phyloP scores from a whole-genome alignment of 441 rosid genomes.

The Pelargonium fulgidum region DNA sequence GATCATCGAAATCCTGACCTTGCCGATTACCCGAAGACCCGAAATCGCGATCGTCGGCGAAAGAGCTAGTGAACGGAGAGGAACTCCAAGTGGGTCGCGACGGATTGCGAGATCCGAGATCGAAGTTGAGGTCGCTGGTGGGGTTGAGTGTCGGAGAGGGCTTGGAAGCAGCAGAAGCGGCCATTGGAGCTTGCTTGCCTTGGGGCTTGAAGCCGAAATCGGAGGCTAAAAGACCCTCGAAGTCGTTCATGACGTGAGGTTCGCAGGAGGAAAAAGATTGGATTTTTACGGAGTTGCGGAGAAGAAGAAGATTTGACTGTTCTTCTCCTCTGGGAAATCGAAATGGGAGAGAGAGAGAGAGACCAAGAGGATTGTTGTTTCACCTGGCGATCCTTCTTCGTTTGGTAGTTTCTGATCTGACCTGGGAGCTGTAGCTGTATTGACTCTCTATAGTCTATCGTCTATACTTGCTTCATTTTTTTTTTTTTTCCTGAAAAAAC shows the following conservation, averaged over 20 bases:
- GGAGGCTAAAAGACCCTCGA: background rate
- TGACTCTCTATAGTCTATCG: too few species aligned
- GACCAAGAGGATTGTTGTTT: background rate
- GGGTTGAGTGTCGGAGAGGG: constrained; percentile 7
- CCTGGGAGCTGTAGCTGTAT: too few species aligned
- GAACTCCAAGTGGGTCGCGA: background rate
- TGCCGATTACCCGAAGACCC: background rate
- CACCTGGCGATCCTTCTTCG: too few species aligned
- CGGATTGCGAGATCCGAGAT: constrained; percentile 16
- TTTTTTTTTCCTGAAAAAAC: too few species aligned
- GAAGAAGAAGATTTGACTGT: background rate
- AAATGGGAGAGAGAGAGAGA: background rate
- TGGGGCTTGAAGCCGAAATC: background rate
- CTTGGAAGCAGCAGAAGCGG: constrained; percentile 8
- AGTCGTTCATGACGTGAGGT: background rate
- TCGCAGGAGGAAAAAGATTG: background rate
- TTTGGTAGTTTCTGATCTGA: too few species aligned
- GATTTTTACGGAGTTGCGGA: background rate
- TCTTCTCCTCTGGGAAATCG: background rate
- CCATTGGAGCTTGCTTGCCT: background rate
- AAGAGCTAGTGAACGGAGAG: too few species aligned
- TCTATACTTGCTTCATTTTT: too few species aligned
- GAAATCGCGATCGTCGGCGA: constrained; percentile 9
- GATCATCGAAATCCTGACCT: too few species aligned
- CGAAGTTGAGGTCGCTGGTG: constrained; percentile 17